Evolutionary conservation across 352 stramenopile genomes (phyloP), one percentile per base, ranked within the genome.

Genomic region (Pythium chondricola): DNA sequence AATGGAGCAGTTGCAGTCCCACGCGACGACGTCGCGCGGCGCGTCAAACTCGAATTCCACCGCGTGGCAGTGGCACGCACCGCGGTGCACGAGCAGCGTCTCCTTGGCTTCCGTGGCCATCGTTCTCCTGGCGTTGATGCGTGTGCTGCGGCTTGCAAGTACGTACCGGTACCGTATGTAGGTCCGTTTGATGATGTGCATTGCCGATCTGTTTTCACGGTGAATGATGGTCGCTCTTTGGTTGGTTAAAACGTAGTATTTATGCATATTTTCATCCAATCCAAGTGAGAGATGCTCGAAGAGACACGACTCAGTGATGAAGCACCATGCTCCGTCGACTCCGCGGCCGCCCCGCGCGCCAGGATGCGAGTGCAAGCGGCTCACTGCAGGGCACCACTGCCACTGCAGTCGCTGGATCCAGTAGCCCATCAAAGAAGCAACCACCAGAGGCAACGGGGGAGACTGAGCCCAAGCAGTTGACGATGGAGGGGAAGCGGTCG

Each of bases 1-100:
- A 39, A 93, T 83, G 29, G 77, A 88, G 62, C 83, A 94, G 58
- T 92, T 94, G 73, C 83, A 94, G 39, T 83, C 69, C 30, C 66
- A 83, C 3, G 68, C 64, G 26, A 89, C 63, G 22, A 91, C 37
- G 45, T 84, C 58, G 8, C 45, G 48, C 6, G 76, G 49, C 21
- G 68, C 83, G 11, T 83, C 61, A 45, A 91, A 82, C 42, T 85
- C 65, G 59, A 93, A 94, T 25, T 59, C 50, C 29, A 94, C 76
- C 16, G 60, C 56, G 36, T 64, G 54, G 65, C 83, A 94, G 57
- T 94, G 83, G 59, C 81, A 94, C 17, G 51, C 57, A 16, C 78
- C 78, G 20, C 33, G 52, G 58, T 88, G 74, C 47, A 56, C 46
- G 21, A 75, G 51, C 17, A 74, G 33, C 27, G 30, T 31, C 16